A percentile compares a stretch with the other conserved stretches of the same genome.
phyloP scores from a whole-genome alignment of 805 yeast species.

The Metschnikowia anglica region DNA sequence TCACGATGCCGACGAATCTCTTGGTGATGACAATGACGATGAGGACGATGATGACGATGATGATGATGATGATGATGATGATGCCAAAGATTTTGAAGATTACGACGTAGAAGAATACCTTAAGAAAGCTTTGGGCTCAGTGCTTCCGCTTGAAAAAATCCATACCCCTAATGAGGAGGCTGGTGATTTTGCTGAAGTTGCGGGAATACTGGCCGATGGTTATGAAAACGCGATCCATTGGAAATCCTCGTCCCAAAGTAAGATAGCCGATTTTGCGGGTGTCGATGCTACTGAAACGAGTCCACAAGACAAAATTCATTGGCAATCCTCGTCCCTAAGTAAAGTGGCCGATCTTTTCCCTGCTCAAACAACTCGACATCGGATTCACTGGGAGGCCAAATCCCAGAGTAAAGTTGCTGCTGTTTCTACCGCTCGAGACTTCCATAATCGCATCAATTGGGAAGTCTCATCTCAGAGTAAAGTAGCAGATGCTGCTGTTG shows the following conservation, averaged over 20 bases:
- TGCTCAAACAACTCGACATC: not conserved
- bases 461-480: constrained; percentile 2
- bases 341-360: not conserved
- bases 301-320: too few relatives aligned
- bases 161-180: not conserved
- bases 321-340: too few relatives aligned
- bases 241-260: not conserved
- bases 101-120: not conserved
- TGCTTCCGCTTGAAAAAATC: not conserved
- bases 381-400: constrained; percentile 5
- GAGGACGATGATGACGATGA: not conserved
- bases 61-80: not conserved
- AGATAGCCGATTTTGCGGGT: not conserved
- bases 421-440: not conserved
- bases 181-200: not conserved
- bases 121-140: not conserved
- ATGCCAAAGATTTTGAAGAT: not conserved
- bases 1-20: not conserved
- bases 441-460: not conserved
- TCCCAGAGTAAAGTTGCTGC: constrained; percentile 9
- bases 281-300: too few relatives aligned
- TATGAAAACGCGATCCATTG: constrained; percentile 3
- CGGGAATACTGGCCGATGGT: not conserved
- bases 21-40: not conserved
- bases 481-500: not conserved